These are phyloP conservation scores for Serendipita sp. DNA, from an alignment of 768 basidiomycete species.

Conservation along the genomic window DNA sequence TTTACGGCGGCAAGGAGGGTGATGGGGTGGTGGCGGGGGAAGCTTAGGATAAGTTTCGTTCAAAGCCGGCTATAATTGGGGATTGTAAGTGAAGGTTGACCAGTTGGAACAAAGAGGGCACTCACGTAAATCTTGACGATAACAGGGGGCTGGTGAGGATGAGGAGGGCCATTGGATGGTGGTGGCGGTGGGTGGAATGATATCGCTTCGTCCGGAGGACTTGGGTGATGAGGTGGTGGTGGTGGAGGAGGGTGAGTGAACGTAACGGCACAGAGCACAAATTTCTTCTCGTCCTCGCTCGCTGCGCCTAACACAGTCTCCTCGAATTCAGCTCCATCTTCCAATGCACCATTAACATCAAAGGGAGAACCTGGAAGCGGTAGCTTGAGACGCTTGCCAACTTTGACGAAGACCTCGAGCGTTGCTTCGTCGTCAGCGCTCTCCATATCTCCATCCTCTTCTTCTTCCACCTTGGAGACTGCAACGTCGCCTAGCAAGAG, in stretches of 20 bases:
- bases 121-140: not conserved
- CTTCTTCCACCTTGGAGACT: not conserved
- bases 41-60: not conserved
- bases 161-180: not conserved
- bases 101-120: not conserved
- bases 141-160: not conserved
- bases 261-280: not conserved
- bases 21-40: not conserved
- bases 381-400: not conserved
- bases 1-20: not conserved
- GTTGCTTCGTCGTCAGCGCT: not conserved
- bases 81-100: not conserved
- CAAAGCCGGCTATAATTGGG: not conserved
- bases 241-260: not conserved
- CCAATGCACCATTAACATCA: not conserved
- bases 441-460: not conserved
- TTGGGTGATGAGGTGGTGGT: not conserved
- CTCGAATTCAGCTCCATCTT: not conserved
- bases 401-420: not conserved
- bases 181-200: not conserved
- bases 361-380: not conserved
- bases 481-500: not conserved
- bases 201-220: not conserved
- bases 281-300: not conserved
- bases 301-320: not conserved